Percentiles rank a stretch among this genome's conserved stretches.
Conservation (phyloP, 495 filamentous ascomycete species). For the Annulohypoxylon moriforme region DNA sequence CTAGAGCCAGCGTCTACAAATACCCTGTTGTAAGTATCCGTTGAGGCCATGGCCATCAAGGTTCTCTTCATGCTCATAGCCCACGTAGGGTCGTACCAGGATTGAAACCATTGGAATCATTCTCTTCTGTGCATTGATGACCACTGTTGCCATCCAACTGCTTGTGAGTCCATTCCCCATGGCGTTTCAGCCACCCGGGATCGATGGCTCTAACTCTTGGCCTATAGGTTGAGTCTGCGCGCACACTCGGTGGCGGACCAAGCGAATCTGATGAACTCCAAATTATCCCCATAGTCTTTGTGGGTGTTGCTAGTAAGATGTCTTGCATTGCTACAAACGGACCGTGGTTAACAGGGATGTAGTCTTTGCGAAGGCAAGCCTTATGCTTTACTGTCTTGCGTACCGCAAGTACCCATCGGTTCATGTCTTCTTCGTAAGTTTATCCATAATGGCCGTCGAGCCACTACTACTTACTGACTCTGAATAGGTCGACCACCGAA, state of each 20-base stretch:
- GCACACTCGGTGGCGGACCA: slow-evolving; percentile 56
- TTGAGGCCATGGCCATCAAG: slow-evolving; percentile 8
- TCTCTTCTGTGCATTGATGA: slow-evolving; percentile 69
- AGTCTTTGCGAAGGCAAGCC: slow-evolving; percentile 60
- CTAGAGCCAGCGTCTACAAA: slow-evolving; percentile 65
- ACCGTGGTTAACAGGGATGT: slow-evolving; percentile 24
- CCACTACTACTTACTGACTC: slow-evolving; percentile 35
- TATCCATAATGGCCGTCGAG: background rate
- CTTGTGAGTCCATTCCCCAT: slow-evolving; percentile 52
- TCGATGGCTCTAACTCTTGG: slow-evolving; percentile 33
- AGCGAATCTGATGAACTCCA: slow-evolving; percentile 55
- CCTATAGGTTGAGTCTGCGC: slow-evolving; percentile 60
- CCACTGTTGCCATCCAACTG: slow-evolving; percentile 65
- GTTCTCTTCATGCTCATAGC: slow-evolving; percentile 28
- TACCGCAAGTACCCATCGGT: slow-evolving; percentile 65
- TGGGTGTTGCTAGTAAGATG: slow-evolving; percentile 62
- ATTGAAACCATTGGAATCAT: slow-evolving; percentile 69
- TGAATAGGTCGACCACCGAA: slow-evolving; percentile 61
- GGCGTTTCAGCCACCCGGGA: slow-evolving; percentile 23
- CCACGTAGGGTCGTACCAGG: slow-evolving; percentile 60
- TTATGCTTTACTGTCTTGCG: slow-evolving; percentile 65
- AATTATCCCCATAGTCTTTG: slow-evolving; percentile 63
- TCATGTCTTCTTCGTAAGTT: slow-evolving; percentile 62
- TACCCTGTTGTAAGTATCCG: slow-evolving; percentile 60
- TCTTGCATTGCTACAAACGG: background rate